phyloP scores from a whole-genome alignment of 495 filamentous ascomycete genomes.

The Penicillium psychrofluorescens region DNA sequence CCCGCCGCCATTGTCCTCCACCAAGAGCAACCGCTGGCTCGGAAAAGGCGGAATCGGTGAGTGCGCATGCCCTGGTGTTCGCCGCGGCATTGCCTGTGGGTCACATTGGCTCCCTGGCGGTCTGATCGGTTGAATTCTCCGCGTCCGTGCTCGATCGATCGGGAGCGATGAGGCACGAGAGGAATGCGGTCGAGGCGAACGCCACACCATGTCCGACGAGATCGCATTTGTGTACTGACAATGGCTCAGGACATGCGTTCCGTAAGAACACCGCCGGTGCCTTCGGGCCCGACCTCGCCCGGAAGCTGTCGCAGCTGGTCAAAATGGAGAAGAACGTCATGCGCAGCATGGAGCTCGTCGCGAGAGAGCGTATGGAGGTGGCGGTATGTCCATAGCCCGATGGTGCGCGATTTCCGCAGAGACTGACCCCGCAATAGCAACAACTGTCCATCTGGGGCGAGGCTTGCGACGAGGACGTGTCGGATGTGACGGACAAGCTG shows the following conservation, averaged over 20 bases:
- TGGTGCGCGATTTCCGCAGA: not conserved
- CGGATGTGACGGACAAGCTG: slow-evolving; percentile 97
- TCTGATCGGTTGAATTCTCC: slow-evolving; percentile 4
- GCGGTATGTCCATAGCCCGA: slow-evolving; percentile 54
- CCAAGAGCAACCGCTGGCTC: slow-evolving; percentile 84
- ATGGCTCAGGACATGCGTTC: slow-evolving; percentile 74
- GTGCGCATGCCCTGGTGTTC: slow-evolving; percentile 16
- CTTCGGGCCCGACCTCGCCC: slow-evolving; percentile 92
- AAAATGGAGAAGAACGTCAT: slow-evolving; percentile 99
- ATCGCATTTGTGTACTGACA: no score
- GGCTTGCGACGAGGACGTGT: slow-evolving; percentile 92
- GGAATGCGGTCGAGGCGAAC: no score
- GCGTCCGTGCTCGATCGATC: no score
- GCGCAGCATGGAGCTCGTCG: slow-evolving; percentile 94
- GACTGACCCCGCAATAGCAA: slow-evolving; percentile 51
- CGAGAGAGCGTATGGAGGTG: slow-evolving; percentile 94
- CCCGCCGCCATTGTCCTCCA: slow-evolving; percentile 82
- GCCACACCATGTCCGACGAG: no score
- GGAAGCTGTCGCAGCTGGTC: slow-evolving; percentile 94
- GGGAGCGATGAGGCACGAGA: no score
- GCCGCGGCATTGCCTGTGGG: not conserved
- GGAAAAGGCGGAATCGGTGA: slow-evolving; percentile 78
- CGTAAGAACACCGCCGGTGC: slow-evolving; percentile 85
- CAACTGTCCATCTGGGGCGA: slow-evolving; percentile 99
- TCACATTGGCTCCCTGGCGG: slow-evolving; percentile 1